Percentiles rank a stretch among this genome's conserved stretches.
Conservation (phyloP, 805 yeast genomes). For the Wickerhamomyces pijperi region DNA sequence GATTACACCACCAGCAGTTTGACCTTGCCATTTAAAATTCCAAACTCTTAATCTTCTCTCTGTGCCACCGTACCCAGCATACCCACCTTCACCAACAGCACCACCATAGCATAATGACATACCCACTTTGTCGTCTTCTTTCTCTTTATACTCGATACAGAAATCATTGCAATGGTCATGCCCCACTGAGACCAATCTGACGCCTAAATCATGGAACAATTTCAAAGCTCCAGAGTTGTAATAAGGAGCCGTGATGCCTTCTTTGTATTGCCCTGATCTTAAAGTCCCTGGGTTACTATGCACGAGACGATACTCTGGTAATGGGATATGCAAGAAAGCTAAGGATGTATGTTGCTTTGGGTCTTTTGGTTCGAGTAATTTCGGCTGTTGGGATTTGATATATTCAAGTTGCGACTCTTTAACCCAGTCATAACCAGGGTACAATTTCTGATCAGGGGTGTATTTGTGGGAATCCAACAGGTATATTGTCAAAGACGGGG, state of each 20-base stretch:
- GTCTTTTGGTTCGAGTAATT: slow-evolving; percentile 17
- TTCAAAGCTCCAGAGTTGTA: slow-evolving; percentile 58
- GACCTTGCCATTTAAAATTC: slow-evolving; percentile 44
- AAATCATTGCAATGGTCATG: slow-evolving; percentile 95
- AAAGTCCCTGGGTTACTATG: slow-evolving; percentile 16
- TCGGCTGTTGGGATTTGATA: slow-evolving; percentile 27
- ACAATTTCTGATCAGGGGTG: slow-evolving; percentile 51
- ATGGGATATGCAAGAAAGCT: slow-evolving; percentile 93
- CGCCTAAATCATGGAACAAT: slow-evolving; percentile 52
- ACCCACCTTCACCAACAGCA: slow-evolving; percentile 89
- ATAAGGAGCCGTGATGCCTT: slow-evolving; percentile 70
- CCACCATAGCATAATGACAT: slow-evolving; percentile 94
- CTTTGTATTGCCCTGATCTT: slow-evolving; percentile 54
- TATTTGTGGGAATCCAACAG: slow-evolving; percentile 80
- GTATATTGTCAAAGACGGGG: slow-evolving; percentile 49
- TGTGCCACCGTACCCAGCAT: slow-evolving; percentile 86
- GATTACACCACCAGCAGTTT: slow-evolving; percentile 10
- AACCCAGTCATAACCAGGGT: slow-evolving; percentile 81
- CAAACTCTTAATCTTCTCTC: slow-evolving; percentile 69
- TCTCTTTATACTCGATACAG: slow-evolving; percentile 36
- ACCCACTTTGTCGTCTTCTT: slow-evolving; percentile 17
- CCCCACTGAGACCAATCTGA: slow-evolving; percentile 70
- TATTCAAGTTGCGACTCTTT: slow-evolving; percentile 58
- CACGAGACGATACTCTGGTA: slow-evolving; percentile 66
- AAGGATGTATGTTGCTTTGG: slow-evolving; percentile 41